phyloP scores from a whole-genome alignment of 768 basidiomycete genomes.

The Termitomyces sp. region DNA sequence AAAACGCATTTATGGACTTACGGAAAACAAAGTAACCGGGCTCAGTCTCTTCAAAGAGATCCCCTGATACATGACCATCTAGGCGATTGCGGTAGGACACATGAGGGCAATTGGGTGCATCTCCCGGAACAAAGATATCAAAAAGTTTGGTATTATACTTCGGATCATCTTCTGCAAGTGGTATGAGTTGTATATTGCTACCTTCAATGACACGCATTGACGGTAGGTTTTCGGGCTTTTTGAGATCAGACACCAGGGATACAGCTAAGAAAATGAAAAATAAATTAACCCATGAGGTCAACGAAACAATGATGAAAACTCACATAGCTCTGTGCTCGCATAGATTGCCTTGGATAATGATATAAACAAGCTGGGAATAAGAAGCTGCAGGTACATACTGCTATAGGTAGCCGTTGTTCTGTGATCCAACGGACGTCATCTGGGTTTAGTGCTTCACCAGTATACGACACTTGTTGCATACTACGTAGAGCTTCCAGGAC shows the following conservation, averaged over 20 bases:
- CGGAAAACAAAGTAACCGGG: slow-evolving; percentile 5
- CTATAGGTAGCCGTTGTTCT: slow-evolving; percentile 5
- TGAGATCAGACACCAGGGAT: slow-evolving; percentile 6
- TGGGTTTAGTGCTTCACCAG: slow-evolving; percentile 6
- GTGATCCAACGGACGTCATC: slow-evolving; percentile 4
- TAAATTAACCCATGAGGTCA: too few relatives aligned
- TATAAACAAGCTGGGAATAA: not conserved
- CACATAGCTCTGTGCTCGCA: slow-evolving; percentile 5
- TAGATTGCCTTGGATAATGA: slow-evolving; percentile 4
- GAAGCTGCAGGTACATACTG: not conserved
- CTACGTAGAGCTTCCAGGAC: slow-evolving; percentile 1
- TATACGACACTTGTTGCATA: slow-evolving; percentile 8
- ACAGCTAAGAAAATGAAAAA: not conserved
- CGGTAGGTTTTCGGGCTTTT: not conserved
- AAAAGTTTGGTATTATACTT: not conserved
- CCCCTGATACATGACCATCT: slow-evolving; percentile 6
- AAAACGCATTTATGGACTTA: not conserved
- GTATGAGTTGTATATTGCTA: not conserved
- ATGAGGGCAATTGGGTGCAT: slow-evolving; percentile 7
- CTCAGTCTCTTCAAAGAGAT: slow-evolving; percentile 8
- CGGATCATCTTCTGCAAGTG: not conserved
- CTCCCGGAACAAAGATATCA: slow-evolving; percentile 5
- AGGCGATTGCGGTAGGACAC: slow-evolving; percentile 2
- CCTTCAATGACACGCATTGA: slow-evolving; percentile 1
- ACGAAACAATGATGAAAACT: not conserved